A percentile compares a stretch with the other conserved stretches of the same genome.
Conservation (phyloP, 2,329 filamentous ascomycete species). For the Pezicula radicicola region DNA sequence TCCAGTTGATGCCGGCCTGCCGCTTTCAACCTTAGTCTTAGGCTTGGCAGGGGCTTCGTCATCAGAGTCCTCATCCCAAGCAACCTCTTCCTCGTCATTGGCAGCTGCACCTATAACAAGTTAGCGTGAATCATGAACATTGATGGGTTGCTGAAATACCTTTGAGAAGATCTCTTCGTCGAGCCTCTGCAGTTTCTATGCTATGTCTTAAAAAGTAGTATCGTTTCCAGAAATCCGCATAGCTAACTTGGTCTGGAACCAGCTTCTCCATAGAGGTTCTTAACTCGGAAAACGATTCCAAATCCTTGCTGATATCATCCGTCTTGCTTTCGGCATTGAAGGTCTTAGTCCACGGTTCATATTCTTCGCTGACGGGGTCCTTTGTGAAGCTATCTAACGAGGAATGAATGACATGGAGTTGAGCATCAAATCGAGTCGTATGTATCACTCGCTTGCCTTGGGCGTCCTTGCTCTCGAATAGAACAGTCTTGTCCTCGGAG, state of each 20-base stretch:
- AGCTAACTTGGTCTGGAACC: conserved; percentile 90
- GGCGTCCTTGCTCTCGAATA: conserved; percentile 93
- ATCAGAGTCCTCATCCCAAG: conserved; percentile 64
- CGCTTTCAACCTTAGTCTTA: conserved; percentile 35
- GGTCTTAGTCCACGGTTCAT: conserved; percentile 64
- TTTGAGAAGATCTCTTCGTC: conserved; percentile 84
- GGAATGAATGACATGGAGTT: conserved; percentile 92
- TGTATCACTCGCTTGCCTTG: conserved; percentile 92
- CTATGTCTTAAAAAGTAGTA: conserved; percentile 95
- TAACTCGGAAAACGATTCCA: conserved; percentile 84
- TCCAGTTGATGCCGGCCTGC: conserved; percentile 43
- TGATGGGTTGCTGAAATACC: conserved; percentile 51
- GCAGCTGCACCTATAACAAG: conserved; percentile 48
- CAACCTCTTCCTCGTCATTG: conserved; percentile 67
- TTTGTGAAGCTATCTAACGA: conserved; percentile 77
- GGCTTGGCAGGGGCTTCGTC: conserved; percentile 52
- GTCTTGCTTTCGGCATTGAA: conserved; percentile 87
- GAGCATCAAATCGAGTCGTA: conserved; percentile 89
- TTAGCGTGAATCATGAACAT: conserved; percentile 17
- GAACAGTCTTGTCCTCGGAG: conserved; percentile 53
- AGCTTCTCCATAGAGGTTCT: conserved; percentile 89
- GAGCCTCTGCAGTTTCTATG: conserved; percentile 88
- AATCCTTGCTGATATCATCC: conserved; percentile 73
- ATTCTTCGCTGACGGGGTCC: conserved; percentile 76
- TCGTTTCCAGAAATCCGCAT: conserved; percentile 85